A percentile compares a stretch with the other conserved stretches of the same genome.
Evolutionary conservation across 495 filamentous ascomycete genomes (phyloP).

Genomic region (Xylaria grammica): DNA sequence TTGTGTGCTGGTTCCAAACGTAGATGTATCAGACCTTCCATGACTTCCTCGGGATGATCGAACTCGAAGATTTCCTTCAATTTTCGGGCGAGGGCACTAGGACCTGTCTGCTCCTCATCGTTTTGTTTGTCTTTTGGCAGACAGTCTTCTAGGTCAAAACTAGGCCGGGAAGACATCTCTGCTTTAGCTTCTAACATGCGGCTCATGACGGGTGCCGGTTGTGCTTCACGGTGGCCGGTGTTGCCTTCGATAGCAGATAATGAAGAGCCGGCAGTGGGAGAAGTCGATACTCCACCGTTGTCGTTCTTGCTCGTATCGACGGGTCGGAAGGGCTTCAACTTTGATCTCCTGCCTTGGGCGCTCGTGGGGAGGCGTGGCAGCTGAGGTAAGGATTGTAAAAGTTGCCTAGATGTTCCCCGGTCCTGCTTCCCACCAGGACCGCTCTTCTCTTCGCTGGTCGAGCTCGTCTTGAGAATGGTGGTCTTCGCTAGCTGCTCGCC

Average conservation of each 20-base stretch:
- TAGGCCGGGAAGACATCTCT: constrained; percentile 61
- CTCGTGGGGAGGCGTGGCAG: constrained; percentile 43
- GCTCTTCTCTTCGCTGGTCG: constrained; percentile 30
- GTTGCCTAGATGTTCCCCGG: constrained; percentile 64
- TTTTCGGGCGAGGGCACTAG: constrained; percentile 64
- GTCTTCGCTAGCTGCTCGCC: constrained; percentile 43
- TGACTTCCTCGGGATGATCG: constrained; percentile 79
- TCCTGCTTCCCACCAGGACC: constrained; percentile 47
- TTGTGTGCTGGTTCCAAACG: neutral
- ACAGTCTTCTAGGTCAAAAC: constrained; percentile 57
- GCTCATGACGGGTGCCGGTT: constrained; percentile 74
- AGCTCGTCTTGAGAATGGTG: constrained; percentile 36
- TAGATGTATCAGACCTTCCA: constrained; percentile 60
- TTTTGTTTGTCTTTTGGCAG: constrained; percentile 42
- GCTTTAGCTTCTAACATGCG: constrained; percentile 83
- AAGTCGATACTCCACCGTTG: constrained; percentile 22
- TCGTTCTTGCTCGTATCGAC: constrained; percentile 21
- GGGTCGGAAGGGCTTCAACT: constrained; percentile 31
- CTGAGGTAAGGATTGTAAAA: constrained; percentile 64
- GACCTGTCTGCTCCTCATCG: constrained; percentile 42
- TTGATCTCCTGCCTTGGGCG: constrained; percentile 43
- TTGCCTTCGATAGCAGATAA: constrained; percentile 35
- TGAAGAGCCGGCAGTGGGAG: constrained; percentile 20
- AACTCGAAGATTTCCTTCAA: constrained; percentile 92
- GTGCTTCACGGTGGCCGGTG: constrained; percentile 36